Evolutionary conservation across 2,329 filamentous ascomycete genomes (phyloP).

Genomic region (Fusarium multiceps): DNA sequence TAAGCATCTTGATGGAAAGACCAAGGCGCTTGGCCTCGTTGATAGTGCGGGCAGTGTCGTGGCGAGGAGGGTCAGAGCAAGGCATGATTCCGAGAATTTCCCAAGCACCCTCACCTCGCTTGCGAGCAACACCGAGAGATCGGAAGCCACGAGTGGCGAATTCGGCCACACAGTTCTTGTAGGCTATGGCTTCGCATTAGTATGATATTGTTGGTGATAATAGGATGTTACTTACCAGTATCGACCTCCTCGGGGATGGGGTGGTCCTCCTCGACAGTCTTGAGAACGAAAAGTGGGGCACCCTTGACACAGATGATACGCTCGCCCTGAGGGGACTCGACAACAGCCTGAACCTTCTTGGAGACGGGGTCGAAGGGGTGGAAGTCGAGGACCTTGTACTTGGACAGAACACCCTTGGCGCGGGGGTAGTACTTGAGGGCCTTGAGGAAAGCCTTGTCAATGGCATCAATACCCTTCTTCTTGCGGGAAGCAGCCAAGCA

Average conservation of each 20-base stretch:
- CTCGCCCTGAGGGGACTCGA: conserved; percentile 85
- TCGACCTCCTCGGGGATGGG: conserved; percentile 80
- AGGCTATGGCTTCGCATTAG: conserved; percentile 56
- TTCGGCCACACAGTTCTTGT: conserved; percentile 93
- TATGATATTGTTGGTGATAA: not conserved
- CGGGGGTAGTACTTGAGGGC: conserved; percentile 83
- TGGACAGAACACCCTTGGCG: conserved; percentile 81
- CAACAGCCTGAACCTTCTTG: conserved; percentile 89
- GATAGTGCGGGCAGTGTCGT: conserved; percentile 91
- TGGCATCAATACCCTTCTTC: conserved; percentile 95
- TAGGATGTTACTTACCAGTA: conserved; percentile 40
- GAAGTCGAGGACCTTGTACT: conserved; percentile 88
- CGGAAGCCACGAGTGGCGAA: conserved; percentile 94
- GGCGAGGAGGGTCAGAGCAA: conserved; percentile 89
- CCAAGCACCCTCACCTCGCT: conserved; percentile 83
- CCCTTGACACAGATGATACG: conserved; percentile 91
- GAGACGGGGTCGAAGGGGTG: conserved; percentile 91
- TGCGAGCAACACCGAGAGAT: conserved; percentile 91
- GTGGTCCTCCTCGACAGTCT: conserved; percentile 88
- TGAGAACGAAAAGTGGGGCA: conserved; percentile 86
- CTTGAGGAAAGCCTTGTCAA: conserved; percentile 95
- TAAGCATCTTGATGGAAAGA: conserved; percentile 95
- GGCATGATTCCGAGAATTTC: conserved; percentile 96
- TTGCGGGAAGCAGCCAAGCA: conserved; percentile 91
- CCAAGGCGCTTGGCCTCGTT: conserved; percentile 89